Percentiles rank a stretch among this genome's conserved stretches.
Evolutionary conservation across 306 rosid genomes (phyloP).

Genomic region (Fragaria iinumae): DNA sequence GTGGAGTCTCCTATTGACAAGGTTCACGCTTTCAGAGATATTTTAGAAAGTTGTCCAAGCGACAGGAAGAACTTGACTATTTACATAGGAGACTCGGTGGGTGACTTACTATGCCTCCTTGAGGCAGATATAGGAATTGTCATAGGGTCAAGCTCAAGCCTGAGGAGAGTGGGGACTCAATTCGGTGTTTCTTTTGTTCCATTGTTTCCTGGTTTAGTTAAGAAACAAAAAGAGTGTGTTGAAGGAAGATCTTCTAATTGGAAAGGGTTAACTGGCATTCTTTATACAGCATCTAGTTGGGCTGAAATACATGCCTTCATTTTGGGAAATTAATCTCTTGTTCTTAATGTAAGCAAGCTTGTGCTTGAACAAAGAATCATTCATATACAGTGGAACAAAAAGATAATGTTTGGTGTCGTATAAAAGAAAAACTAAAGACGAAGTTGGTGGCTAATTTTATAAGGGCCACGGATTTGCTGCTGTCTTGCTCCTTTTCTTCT

Average conservation of each 20-base stretch:
- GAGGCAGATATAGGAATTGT: conserved; percentile 97
- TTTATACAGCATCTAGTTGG: conserved; percentile 88
- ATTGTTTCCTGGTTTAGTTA: conserved; percentile 65
- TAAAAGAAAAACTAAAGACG: conserved; percentile 35
- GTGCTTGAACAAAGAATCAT: conserved; percentile 44
- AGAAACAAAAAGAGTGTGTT: conserved; percentile 59
- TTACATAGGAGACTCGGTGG: conserved; percentile 90
- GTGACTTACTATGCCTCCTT: conserved; percentile 91
- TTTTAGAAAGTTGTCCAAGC: conserved; percentile 36
- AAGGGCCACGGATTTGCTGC: conserved; percentile 62
- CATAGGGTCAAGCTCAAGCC: conserved; percentile 88
- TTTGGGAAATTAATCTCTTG: conserved; percentile 69
- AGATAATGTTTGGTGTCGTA: conserved; percentile 53
- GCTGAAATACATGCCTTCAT: conserved; percentile 97
- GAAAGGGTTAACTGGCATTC: conserved; percentile 79
- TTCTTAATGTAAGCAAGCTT: conserved; percentile 40
- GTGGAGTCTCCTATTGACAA: conserved; percentile 92
- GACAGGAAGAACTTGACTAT: conserved; percentile 61
- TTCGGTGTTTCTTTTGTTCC: conserved; percentile 87
- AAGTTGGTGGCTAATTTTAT: conserved; percentile 72
- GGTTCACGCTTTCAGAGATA: conserved; percentile 59
- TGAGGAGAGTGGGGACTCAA: conserved; percentile 61
- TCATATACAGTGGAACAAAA: conserved; percentile 49
- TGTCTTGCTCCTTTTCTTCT: conserved; percentile 34
- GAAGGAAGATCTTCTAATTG: conserved; percentile 58